phyloP scores from a whole-genome alignment of 2,329 filamentous ascomycete species.

The Cadophora sp. region DNA sequence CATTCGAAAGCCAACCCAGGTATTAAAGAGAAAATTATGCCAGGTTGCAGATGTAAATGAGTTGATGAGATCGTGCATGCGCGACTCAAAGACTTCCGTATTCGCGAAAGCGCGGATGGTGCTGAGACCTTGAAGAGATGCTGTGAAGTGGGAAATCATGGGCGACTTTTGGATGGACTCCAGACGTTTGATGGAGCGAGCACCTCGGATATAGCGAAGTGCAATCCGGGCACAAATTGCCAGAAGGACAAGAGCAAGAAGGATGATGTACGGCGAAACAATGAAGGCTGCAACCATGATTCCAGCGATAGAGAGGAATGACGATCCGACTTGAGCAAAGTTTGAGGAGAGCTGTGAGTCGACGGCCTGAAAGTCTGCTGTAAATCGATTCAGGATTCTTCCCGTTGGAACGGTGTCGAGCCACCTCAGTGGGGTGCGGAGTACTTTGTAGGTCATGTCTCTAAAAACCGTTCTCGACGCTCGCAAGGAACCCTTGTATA shows the following conservation, averaged over 20 bases:
- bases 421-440: conserved; percentile 76
- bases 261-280: conserved; percentile 70
- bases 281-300: conserved; percentile 72
- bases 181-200: conserved; percentile 75
- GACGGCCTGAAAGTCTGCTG: conserved; percentile 76
- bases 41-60: conserved; percentile 66
- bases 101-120: conserved; percentile 81
- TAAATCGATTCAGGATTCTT: conserved; percentile 79
- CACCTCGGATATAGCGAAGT: conserved; percentile 64
- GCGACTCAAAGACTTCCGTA: conserved; percentile 65
- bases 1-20: conserved; percentile 75
- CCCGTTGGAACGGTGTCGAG: conserved; percentile 81
- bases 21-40: conserved; percentile 63
- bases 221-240: conserved; percentile 32
- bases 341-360: conserved; percentile 72
- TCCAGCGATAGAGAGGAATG: conserved; percentile 65
- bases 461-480: conserved; percentile 72
- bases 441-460: conserved; percentile 67
- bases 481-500: conserved; percentile 67
- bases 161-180: conserved; percentile 79
- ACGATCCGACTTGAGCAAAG: conserved; percentile 62
- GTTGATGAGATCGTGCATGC: conserved; percentile 75
- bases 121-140: conserved; percentile 71
- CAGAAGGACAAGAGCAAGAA: conserved; percentile 65
- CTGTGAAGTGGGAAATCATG: conserved; percentile 74